phyloP scores from a whole-genome alignment of 2,329 filamentous ascomycete species.

The Colletotrichum truncatum region DNA sequence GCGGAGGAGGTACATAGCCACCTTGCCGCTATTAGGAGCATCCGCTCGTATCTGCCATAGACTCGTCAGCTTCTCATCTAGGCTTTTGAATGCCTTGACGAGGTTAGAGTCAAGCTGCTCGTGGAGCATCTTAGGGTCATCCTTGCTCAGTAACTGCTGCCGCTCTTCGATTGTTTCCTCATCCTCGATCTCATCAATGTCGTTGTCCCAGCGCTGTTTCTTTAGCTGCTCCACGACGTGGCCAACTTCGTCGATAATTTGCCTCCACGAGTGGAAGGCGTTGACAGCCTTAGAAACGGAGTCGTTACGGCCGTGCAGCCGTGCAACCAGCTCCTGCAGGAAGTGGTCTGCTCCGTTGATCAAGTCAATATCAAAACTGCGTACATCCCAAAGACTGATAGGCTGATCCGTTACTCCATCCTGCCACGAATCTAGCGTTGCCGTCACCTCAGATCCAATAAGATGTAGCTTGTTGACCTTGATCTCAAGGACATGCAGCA shows the following conservation, averaged over 20 bases:
- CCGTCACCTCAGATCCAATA: slow-evolving; percentile 72
- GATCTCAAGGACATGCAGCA: slow-evolving; percentile 69
- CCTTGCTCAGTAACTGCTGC: slow-evolving; percentile 73
- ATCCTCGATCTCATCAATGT: slow-evolving; percentile 77
- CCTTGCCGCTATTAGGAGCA: slow-evolving; percentile 56
- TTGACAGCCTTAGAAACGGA: slow-evolving; percentile 69
- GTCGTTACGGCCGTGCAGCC: slow-evolving; percentile 77
- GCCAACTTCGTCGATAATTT: slow-evolving; percentile 74
- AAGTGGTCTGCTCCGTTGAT: slow-evolving; percentile 73
- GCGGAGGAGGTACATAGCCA: slow-evolving; percentile 75
- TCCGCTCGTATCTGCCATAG: slow-evolving; percentile 59
- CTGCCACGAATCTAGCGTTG: slow-evolving; percentile 69
- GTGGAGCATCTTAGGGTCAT: slow-evolving; percentile 74
- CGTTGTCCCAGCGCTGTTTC: slow-evolving; percentile 79
- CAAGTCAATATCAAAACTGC: slow-evolving; percentile 72
- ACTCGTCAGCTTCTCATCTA: slow-evolving; percentile 63
- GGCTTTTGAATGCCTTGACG: slow-evolving; percentile 62
- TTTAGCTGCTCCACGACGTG: slow-evolving; percentile 71
- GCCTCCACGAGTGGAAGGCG: slow-evolving; percentile 77
- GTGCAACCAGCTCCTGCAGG: slow-evolving; percentile 73
- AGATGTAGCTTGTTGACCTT: slow-evolving; percentile 72
- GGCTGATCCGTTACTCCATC: slow-evolving; percentile 59
- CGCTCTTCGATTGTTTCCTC: slow-evolving; percentile 74
- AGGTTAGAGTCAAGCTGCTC: slow-evolving; percentile 67
- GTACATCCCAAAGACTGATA: slow-evolving; percentile 73